Conservation (phyloP, 495 filamentous ascomycete genomes). For the Penicillium turbatum region DNA sequence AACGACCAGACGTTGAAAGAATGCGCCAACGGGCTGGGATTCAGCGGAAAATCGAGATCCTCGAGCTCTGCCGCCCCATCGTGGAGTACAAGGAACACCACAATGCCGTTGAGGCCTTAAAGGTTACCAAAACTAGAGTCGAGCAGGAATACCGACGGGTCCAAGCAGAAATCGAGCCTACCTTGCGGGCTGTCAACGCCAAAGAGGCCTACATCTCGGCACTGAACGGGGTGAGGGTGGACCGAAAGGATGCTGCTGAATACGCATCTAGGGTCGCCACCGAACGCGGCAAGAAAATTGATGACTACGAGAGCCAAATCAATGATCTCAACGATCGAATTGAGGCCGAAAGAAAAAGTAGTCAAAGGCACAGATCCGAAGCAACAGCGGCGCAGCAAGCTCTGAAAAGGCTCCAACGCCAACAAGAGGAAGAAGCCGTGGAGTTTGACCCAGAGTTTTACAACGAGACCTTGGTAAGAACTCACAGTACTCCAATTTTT, state of each 20-base stretch:
- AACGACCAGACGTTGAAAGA: conserved; percentile 79
- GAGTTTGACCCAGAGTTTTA: conserved; percentile 52
- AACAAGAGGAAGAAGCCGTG: conserved; percentile 45
- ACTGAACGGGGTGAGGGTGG: conserved; percentile 46
- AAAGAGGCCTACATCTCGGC: conserved; percentile 59
- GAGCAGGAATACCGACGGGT: conserved; percentile 52
- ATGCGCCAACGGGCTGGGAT: conserved; percentile 70
- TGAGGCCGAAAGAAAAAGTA: conserved; percentile 53
- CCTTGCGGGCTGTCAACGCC: conserved; percentile 56
- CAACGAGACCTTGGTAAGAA: conserved; percentile 48
- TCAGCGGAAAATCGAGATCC: conserved; percentile 57
- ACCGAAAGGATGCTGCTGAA: conserved; percentile 48
- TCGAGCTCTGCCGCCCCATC: conserved; percentile 63
- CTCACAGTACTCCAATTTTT: background rate
- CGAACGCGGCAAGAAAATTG: conserved; percentile 44
- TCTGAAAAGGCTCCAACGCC: conserved; percentile 43
- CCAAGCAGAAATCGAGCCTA: conserved; percentile 60
- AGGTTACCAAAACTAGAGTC: conserved; percentile 43
- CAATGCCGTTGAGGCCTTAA: conserved; percentile 35
- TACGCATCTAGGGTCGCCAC: conserved; percentile 52
- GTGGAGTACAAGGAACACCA: conserved; percentile 53
- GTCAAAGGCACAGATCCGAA: conserved; percentile 50
- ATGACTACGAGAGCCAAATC: conserved; percentile 48
- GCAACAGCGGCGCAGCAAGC: conserved; percentile 35
- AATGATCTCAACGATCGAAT: conserved; percentile 52